phyloP scores from a whole-genome alignment of 1,139 yeast genomes.

The Barnettozyma hawaiiensis region DNA sequence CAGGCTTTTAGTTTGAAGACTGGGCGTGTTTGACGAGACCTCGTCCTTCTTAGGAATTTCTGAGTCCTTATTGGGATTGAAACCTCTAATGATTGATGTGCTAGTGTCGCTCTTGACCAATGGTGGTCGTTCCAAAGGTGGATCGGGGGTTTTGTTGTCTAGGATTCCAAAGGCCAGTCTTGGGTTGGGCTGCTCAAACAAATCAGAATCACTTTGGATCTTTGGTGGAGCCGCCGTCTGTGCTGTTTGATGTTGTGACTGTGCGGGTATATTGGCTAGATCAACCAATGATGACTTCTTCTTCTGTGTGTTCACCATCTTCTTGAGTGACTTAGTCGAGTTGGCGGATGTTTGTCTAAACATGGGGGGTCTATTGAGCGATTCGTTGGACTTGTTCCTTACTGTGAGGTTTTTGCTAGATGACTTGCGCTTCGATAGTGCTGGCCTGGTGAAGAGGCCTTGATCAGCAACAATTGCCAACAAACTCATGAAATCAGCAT shows the following conservation, averaged over 20 bases:
- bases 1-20: constrained; percentile 5
- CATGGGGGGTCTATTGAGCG: constrained; percentile 14
- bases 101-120: constrained; percentile 29
- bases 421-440: constrained; percentile 19
- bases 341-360: constrained; percentile 18
- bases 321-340: constrained; percentile 23
- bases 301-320: constrained; percentile 13
- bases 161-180: constrained; percentile 25
- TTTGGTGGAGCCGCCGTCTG: constrained; percentile 3
- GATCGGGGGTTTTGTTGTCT: constrained; percentile 8
- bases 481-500: constrained; percentile 24
- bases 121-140: constrained; percentile 8
- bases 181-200: constrained; percentile 26
- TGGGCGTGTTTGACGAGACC: constrained; percentile 4
- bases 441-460: constrained; percentile 18
- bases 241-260: not conserved
- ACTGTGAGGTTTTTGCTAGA: constrained; percentile 15
- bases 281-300: constrained; percentile 14
- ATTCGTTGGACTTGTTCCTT: constrained; percentile 10
- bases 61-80: constrained; percentile 37
- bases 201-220: constrained; percentile 19
- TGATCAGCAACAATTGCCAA: constrained; percentile 25
- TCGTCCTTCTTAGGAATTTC: constrained; percentile 11
- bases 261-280: constrained; percentile 6
- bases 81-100: constrained; percentile 42